phyloP scores from a whole-genome alignment of 352 stramenopile genomes.

The Phytopythium oedochilum region DNA sequence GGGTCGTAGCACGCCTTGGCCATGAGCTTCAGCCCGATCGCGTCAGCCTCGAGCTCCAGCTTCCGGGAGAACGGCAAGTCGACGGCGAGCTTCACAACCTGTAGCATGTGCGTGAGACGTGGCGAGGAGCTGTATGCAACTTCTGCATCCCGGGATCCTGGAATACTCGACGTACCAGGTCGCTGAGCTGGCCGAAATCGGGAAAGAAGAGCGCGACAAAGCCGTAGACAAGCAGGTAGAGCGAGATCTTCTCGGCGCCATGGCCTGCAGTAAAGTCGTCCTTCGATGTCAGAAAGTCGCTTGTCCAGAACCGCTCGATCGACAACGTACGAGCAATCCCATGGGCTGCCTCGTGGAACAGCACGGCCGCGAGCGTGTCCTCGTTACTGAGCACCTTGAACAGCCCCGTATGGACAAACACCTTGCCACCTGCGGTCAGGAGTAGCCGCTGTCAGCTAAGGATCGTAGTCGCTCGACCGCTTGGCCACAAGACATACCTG shows the following conservation, averaged over 20 bases:
- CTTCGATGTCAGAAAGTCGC: no score
- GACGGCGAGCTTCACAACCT: constrained; percentile 47
- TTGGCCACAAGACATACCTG: constrained; percentile 23
- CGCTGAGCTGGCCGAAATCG: constrained; percentile 49
- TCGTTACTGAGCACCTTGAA: constrained; percentile 64
- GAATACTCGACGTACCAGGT: constrained; percentile 25
- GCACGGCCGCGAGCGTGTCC: constrained; percentile 56
- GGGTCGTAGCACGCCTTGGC: constrained; percentile 52
- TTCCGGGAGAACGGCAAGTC: constrained; percentile 56
- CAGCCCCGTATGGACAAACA: constrained; percentile 69
- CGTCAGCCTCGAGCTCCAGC: constrained; percentile 49
- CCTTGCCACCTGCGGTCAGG: constrained; percentile 31
- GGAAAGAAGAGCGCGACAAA: constrained; percentile 46
- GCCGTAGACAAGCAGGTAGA: constrained; percentile 53
- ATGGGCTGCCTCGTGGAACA: constrained; percentile 73
- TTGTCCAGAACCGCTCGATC: neutral
- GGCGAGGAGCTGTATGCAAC: neutral
- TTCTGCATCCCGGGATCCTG: neutral
- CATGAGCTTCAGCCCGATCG: constrained; percentile 54
- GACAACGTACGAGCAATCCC: constrained; percentile 46
- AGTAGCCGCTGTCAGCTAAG: neutral
- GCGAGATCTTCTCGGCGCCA: constrained; percentile 65
- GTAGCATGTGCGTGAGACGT: neutral
- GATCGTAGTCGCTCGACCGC: neutral
- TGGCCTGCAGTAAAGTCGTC: constrained; percentile 30